These are phyloP conservation scores for Podila epigama DNA, from an alignment of 192 early-diverging fungal species.

Conservation along the genomic window DNA sequence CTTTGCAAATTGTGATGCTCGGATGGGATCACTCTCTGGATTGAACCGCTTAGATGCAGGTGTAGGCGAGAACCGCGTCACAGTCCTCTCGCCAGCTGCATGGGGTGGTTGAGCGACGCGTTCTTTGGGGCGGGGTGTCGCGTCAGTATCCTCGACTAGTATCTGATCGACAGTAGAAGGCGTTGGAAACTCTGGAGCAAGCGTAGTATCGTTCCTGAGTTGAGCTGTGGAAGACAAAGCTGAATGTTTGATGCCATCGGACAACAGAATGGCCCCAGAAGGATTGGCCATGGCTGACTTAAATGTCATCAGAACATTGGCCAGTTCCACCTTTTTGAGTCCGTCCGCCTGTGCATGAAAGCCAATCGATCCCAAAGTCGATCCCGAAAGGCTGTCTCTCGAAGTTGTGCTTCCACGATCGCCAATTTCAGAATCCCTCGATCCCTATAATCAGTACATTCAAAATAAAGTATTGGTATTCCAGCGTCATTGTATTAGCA, in stretches of 20 bases:
- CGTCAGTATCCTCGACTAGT: constrained; percentile 13
- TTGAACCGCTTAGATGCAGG: neutral
- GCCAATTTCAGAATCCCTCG: constrained; percentile 34
- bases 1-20: constrained; percentile 16
- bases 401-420: constrained; percentile 48
- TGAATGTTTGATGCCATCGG: constrained; percentile 5
- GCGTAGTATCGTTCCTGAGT: neutral
- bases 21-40: constrained; percentile 14
- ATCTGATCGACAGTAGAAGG: neutral
- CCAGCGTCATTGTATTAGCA: neutral
- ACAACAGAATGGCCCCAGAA: constrained; percentile 9
- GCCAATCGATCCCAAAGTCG: constrained; percentile 40
- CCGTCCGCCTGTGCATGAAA: constrained; percentile 38
- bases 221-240: too few species aligned
- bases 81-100: neutral
- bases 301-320: constrained; percentile 11
- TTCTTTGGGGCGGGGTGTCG: constrained; percentile 20
- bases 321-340: constrained; percentile 30
- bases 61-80: neutral
- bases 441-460: constrained; percentile 12
- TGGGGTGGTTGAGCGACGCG: neutral
- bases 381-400: constrained; percentile 44
- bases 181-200: neutral
- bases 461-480: neutral
- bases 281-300: constrained; percentile 6